Conservation (phyloP, 2,329 filamentous ascomycete species). For the Metarhizium album region DNA sequence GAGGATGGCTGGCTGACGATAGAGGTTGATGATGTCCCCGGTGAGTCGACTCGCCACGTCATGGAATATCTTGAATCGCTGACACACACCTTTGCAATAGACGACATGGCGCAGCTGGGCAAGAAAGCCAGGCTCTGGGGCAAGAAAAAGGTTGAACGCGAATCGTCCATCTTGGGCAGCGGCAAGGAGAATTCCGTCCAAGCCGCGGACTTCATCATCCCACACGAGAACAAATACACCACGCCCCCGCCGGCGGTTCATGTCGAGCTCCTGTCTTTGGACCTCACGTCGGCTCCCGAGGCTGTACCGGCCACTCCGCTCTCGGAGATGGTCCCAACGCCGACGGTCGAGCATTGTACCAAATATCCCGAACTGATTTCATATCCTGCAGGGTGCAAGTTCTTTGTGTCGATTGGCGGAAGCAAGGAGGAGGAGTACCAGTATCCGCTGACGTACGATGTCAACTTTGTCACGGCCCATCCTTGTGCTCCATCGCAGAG, state of each 20-base stretch:
- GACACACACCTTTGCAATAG: conserved; percentile 16
- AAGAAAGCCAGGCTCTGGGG: conserved; percentile 51
- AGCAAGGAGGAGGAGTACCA: conserved; percentile 30
- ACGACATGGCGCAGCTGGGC: conserved; percentile 37
- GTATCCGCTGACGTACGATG: conserved; percentile 42
- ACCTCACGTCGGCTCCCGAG: conserved; percentile 34
- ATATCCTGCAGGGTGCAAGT: conserved; percentile 24
- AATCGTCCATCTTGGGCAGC: conserved; percentile 50
- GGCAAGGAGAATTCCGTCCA: conserved; percentile 42
- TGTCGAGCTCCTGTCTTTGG: conserved; percentile 39
- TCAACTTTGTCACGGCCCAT: conserved; percentile 56
- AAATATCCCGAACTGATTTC: conserved; percentile 23
- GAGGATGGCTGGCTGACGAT: conserved; percentile 50
- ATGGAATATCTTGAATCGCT: conserved; percentile 3
- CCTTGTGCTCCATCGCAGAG: conserved; percentile 49
- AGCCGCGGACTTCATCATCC: conserved; percentile 53
- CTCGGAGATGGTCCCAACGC: conserved; percentile 27
- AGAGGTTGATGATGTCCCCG: conserved; percentile 40
- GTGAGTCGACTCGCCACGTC: conserved; percentile 23
- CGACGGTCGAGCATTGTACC: conserved; percentile 23
- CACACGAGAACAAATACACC: conserved; percentile 42
- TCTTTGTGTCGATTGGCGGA: conserved; percentile 27
- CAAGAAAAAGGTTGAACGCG: conserved; percentile 46
- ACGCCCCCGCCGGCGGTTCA: conserved; percentile 35
- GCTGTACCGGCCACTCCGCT: conserved; percentile 35